Evolutionary conservation across 495 filamentous ascomycete species (phyloP), one percentile per base, ranked within the genome.

Genomic region (Chaetomium tenue): DNA sequence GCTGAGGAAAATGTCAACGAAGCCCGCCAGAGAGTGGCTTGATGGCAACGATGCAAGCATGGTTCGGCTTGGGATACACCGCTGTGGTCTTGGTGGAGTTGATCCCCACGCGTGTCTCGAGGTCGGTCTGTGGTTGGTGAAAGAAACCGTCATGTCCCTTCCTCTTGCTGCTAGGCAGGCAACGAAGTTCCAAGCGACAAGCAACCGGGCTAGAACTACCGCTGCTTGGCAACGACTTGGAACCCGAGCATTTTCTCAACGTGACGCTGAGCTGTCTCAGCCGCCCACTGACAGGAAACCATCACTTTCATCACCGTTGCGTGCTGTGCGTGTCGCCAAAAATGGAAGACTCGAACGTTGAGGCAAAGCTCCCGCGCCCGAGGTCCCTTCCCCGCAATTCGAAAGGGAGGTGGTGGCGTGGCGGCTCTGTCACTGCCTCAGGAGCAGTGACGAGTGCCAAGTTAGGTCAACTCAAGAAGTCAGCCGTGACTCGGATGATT

Each of bases 111-210:
- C 42, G 60, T 63, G 61, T 40, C 28, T 51, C 7, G 42, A 57
- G 52, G 61, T 25, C 40, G 61, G 42, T 50, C 61, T 50, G 53
- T 63, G 61, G 61, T 63, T 63, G 61, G 61, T 47, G 40, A 28
- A 55, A 18, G 60, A 46, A n/a, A 13, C 16, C 23, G 11, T 47
- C 25, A 37, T 25, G 23, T 42, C 51, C 33, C 33, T 53, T 61
- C 26, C 44, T 20, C 5, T 63, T 25, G 25, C 28, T 48, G 61
- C 22, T 42, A 48, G 44, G 54, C 53, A n/a, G 61, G 53, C 53
- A 51, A 8, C 42, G 26, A 42, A 28, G 42, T 50, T 58, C 26
- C 44, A 63, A 42, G 28, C 61, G 12, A 48, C 61, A 50, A 52
- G 39, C 23, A 63, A 37, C 13, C 18, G 20, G 47, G 33, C 13